phyloP scores from a whole-genome alignment of 1,284 basidiomycete genomes.

The Clitocybe nebularis region DNA sequence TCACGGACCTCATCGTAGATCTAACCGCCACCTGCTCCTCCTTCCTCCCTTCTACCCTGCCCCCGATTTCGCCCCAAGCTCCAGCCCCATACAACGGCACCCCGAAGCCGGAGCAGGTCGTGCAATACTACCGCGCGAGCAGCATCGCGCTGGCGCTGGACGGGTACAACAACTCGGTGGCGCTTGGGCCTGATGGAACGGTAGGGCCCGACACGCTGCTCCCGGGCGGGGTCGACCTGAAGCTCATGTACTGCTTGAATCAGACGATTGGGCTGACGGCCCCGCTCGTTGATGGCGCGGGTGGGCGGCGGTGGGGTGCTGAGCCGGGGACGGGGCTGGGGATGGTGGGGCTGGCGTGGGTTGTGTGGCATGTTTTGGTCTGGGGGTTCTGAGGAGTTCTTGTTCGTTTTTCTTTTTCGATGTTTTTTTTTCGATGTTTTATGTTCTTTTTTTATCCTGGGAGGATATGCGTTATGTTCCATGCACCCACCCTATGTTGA shows the following conservation, averaged over 20 bases:
- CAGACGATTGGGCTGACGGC: conserved; percentile 19
- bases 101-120: conserved; percentile 43
- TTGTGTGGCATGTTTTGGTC: conserved; percentile 1
- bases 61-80: conserved; percentile 16
- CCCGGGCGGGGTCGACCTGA: conserved; percentile 36
- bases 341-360: neutral
- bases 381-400: too few relatives aligned
- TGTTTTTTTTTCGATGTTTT: too few relatives aligned
- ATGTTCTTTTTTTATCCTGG: too few relatives aligned
- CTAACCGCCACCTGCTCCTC: conserved; percentile 21
- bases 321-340: neutral
- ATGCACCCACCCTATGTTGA: too few relatives aligned
- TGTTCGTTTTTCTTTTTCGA: too few relatives aligned
- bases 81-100: conserved; percentile 16
- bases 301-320: conserved; percentile 1
- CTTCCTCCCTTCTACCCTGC: conserved; percentile 13
- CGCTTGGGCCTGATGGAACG: conserved; percentile 27
- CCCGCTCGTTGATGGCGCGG: conserved; percentile 12
- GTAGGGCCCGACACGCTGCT: conserved; percentile 43
- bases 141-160: conserved; percentile 48
- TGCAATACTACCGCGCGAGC: conserved; percentile 56
- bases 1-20: conserved; percentile 9
- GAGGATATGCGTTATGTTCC: too few relatives aligned
- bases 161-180: conserved; percentile 56
- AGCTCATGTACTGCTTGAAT: conserved; percentile 47